Base-by-base conservation (phyloP, 495 filamentous ascomycete species). In the Tricharina praecox region DNA sequence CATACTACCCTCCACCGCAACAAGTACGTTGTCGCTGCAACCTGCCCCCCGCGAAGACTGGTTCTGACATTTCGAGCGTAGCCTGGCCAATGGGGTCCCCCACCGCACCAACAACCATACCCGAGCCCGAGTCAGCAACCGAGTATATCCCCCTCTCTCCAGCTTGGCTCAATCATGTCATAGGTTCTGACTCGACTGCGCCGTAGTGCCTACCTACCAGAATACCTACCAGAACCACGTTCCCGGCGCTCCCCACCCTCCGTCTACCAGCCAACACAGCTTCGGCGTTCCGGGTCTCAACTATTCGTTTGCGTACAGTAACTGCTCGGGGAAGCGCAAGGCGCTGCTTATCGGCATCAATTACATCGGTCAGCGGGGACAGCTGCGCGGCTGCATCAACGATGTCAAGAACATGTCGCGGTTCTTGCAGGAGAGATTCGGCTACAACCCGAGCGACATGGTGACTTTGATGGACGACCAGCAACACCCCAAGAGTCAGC, bases 371-470 rank as follows among this genome's bases (percentile, higher is more conserved):
- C 90, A 96, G 62, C 76, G 81, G 45, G 88, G 87, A 46, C 84
- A 96, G 68, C 68, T 97, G 35, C 67, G 86, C 40, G 90, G 90
- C 43, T 97, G 90, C 62, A 96, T 96, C 69, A 96, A 96, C 62
- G 90, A 97, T 62, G 92, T 94, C 33, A 82, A 87, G 67, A 96
- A 96, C 62, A 92, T 97, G 90, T 92, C 85, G 20, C 69, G 71
- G 45, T 97, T 93, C 56, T 70, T 97, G 41, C 83, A 88, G 59
- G 77, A 87, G 58, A 78, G 83, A 54, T 97, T 92, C 60, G 81
- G 82, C 25, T 97, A 96, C 63, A 82, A 85, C 59, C 73, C 90
- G 36, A 90, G 96, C 60, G 88, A 96, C 63, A 97, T 97, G 90
- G 90, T 97, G 13, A 79, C 93, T 50, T 70, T 97, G 61, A 96